Percentiles rank a stretch among this genome's conserved stretches.
Evolutionary conservation across 2,329 filamentous ascomycete genomes (phyloP).

Genomic region (Elsinoe batatas): DNA sequence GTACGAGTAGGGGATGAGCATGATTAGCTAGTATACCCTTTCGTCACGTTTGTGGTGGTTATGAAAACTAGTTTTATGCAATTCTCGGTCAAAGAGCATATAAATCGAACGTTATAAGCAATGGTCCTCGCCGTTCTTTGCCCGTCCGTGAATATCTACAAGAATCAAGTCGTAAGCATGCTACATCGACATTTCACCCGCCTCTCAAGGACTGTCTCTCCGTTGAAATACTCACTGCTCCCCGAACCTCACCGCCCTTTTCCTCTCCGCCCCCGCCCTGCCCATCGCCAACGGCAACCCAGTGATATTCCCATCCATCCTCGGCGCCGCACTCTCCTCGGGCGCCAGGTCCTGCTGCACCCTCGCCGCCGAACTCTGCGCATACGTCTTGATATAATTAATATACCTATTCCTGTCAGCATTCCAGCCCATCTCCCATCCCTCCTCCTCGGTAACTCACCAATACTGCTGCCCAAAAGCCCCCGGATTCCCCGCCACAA

Average conservation of each 20-base stretch:
- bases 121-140: no score
- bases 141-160: neutral
- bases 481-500: constrained; percentile 18
- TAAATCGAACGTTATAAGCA: no score
- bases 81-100: no score
- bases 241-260: neutral
- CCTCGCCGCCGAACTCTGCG: neutral
- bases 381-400: constrained; percentile 20
- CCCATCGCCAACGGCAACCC: neutral
- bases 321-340: neutral
- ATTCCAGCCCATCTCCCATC: neutral
- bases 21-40: neutral
- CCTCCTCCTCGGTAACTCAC: neutral
- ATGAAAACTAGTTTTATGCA: no score
- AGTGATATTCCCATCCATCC: neutral
- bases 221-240: neutral
- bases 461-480: constrained; percentile 19
- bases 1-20: no score
- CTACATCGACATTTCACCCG: neutral
- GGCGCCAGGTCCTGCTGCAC: neutral
- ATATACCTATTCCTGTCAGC: constrained; percentile 5
- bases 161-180: no score
- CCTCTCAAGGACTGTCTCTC: neutral
- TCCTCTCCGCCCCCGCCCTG: neutral
- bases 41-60: neutral